Base-by-base conservation (phyloP, 1,284 basidiomycete species). In the Pulchroboletus neoregius region DNA sequence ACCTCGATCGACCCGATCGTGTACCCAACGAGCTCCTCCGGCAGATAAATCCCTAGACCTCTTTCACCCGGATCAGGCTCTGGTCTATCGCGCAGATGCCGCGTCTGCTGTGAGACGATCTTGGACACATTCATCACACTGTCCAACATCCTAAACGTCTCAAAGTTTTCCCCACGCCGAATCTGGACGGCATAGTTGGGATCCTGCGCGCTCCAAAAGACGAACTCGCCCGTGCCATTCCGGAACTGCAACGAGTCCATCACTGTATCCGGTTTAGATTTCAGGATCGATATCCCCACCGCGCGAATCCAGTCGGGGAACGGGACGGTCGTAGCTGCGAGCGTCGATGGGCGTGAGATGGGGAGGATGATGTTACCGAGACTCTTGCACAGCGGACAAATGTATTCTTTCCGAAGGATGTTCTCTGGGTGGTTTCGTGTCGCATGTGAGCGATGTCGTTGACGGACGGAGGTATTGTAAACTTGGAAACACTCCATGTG, bases 301-400 rank as follows among this genome's bases (percentile, higher is more conserved):
- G 81, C 80, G 3, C 87, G 79, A 34, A 88, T 86, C 89, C 88
- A 91, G 55, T 91, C 88, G 0, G 85, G 71, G 64, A 90, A 89
- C 0, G 82, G 74, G 1, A 78, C 67, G 3, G 64, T 68, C 50
- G 78, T 84, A n/a, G 80, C 71, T 12, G 73, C 57, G 10, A 70
- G 70, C 20, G 64, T 66, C 13, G 71, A 66, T 0, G 75, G 72
- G 23, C 68, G 72, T 18, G 81, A 75, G 5, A 94, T 82, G 0
- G 96, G 95, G 3, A 99, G 74, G 32, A 99, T 85, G 27, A 93
- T 81, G 67, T 99, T 99, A 9, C 95, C 94, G 1, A 99, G 74
- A 56, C 90, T 93, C 71, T 99, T 99, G 76, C 96, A 99, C n/a
- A 99, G 70, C 0, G 96, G 96, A 60, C 96, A 99, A 44, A 98